Conservation (phyloP, 2,329 filamentous ascomycete species). For the Neonectria sp. region DNA sequence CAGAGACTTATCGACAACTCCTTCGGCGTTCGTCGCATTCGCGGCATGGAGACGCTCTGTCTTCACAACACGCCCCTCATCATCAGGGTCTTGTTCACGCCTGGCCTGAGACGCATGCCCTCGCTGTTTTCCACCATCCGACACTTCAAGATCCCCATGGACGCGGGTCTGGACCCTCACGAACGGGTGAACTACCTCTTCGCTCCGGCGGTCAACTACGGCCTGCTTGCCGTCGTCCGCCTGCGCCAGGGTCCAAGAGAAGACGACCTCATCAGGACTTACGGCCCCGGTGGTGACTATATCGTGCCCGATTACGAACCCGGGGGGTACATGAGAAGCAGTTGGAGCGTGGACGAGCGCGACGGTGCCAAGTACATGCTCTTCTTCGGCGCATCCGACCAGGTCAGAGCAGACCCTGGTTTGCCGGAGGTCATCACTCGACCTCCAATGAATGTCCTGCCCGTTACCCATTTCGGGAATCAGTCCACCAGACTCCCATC, state of each 20-base stretch:
- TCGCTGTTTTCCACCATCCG: background rate
- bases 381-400: background rate
- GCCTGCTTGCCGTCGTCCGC: background rate
- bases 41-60: background rate
- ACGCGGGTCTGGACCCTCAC: background rate
- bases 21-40: background rate
- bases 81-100: background rate
- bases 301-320: background rate
- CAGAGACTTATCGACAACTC: background rate
- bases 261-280: background rate
- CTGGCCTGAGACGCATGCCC: background rate
- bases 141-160: background rate
- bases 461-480: background rate
- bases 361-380: background rate
- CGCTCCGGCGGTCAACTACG: background rate
- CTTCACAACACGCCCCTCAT: background rate
- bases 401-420: background rate
- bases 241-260: background rate
- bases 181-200: background rate
- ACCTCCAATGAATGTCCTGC: background rate
- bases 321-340: background rate
- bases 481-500: background rate
- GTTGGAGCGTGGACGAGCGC: background rate
- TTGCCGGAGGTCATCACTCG: background rate
- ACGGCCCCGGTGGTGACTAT: background rate